Conservation (phyloP, 1,284 basidiomycete species). For the Paramarasmius palmivorus region DNA sequence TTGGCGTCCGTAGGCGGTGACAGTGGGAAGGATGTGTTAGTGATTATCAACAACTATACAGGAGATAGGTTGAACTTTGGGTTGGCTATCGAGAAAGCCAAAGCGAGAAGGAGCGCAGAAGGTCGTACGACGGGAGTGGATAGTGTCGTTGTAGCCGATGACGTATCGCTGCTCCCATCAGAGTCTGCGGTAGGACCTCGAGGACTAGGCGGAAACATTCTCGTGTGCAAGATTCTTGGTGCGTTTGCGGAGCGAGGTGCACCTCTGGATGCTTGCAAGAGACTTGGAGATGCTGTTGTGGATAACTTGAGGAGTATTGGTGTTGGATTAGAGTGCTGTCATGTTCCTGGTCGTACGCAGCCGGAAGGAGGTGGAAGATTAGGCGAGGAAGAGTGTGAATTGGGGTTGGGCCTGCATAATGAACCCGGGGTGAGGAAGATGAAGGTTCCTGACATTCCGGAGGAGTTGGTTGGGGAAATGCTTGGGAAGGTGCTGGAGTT, state of each 20-base stretch:
- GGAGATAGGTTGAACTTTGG: conserved; percentile 74
- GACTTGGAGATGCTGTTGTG: conserved; percentile 46
- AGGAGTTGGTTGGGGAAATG: conserved; percentile 39
- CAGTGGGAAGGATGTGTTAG: conserved; percentile 37
- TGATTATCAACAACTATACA: conserved; percentile 49
- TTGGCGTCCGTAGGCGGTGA: too few species aligned
- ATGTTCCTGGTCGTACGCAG: conserved; percentile 48
- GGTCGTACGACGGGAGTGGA: conserved; percentile 46
- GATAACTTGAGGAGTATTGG: conserved; percentile 50
- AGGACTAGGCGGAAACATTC: conserved; percentile 63
- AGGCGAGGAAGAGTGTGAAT: conserved; percentile 39
- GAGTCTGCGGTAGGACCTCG: conserved; percentile 45
- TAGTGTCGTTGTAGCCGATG: conserved; percentile 67
- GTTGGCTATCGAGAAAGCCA: conserved; percentile 63
- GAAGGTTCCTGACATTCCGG: conserved; percentile 25
- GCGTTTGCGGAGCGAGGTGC: conserved; percentile 52
- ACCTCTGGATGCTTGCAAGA: conserved; percentile 45
- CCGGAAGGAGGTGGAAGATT: conserved; percentile 26
- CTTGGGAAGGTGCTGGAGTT: conserved; percentile 28
- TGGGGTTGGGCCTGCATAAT: conserved; percentile 60
- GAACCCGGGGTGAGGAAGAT: conserved; percentile 51
- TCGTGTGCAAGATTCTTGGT: conserved; percentile 71
- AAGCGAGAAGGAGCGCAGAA: conserved; percentile 37
- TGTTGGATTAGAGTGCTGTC: conserved; percentile 56
- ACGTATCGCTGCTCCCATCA: conserved; percentile 52